Evolutionary conservation across 2,329 filamentous ascomycete species (phyloP).

Genomic region (Botryotinia convoluta): DNA sequence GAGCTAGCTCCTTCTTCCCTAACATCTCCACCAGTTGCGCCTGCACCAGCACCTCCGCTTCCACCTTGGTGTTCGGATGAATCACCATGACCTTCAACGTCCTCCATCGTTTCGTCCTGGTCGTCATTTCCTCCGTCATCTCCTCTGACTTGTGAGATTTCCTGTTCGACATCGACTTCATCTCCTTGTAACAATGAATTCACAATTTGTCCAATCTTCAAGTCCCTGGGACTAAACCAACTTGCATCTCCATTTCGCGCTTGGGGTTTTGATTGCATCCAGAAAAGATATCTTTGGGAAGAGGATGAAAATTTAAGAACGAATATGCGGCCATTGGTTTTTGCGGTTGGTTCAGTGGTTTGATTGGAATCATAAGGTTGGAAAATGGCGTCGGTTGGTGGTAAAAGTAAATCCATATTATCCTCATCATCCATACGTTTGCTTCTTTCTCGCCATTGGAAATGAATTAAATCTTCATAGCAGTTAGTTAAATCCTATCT

Average conservation of each 20-base stretch:
- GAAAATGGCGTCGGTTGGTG: slow-evolving; percentile 86
- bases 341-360: slow-evolving; percentile 54
- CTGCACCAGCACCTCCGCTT: slow-evolving; percentile 79
- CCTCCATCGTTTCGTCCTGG: slow-evolving; percentile 76
- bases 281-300: slow-evolving; percentile 89
- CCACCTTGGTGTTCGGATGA: slow-evolving; percentile 56
- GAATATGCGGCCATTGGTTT: slow-evolving; percentile 86
- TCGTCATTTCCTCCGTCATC: slow-evolving; percentile 54
- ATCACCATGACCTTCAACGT: slow-evolving; percentile 65
- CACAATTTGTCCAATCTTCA: slow-evolving; percentile 84
- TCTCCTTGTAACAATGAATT: slow-evolving; percentile 83
- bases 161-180: slow-evolving; percentile 73
- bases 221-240: slow-evolving; percentile 81
- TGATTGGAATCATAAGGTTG: slow-evolving; percentile 74
- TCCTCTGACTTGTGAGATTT: slow-evolving; percentile 64
- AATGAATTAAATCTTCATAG: slow-evolving; percentile 76
- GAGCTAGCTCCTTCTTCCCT: slow-evolving; percentile 85
- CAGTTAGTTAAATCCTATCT: slow-evolving; percentile 12
- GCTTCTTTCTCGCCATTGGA: slow-evolving; percentile 89
- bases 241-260: slow-evolving; percentile 63
- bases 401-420: slow-evolving; percentile 82
- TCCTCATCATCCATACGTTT: slow-evolving; percentile 70
- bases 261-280: slow-evolving; percentile 90
- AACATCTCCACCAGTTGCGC: slow-evolving; percentile 86
- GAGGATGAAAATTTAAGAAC: slow-evolving; percentile 91